Evolutionary conservation across 164 flowering plant genomes (phyloP).

Genomic region (Vitis rupestris): DNA sequence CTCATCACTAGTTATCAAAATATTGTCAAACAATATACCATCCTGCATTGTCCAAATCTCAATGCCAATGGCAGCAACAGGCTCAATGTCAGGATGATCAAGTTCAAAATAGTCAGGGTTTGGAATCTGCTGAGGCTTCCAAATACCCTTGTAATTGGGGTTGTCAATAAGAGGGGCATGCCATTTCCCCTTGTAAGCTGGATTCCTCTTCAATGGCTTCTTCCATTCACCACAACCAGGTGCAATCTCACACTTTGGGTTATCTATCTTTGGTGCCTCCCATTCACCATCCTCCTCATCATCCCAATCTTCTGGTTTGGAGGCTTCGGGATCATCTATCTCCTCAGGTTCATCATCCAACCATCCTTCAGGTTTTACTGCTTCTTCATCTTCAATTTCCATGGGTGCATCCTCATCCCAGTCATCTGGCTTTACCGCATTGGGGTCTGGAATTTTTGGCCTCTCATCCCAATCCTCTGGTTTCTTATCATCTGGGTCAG

Average conservation of each 20-base stretch:
- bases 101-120: slow-evolving; percentile 86
- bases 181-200: slow-evolving; percentile 99
- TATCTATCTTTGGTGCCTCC: slow-evolving; percentile 94
- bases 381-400: slow-evolving; percentile 95
- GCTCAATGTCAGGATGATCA: slow-evolving; percentile 79
- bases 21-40: slow-evolving; percentile 94
- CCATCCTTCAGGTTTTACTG: slow-evolving; percentile 98
- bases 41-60: slow-evolving; percentile 99
- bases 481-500: slow-evolving; percentile 95
- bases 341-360: slow-evolving; percentile 98
- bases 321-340: slow-evolving; percentile 87
- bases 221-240: slow-evolving; percentile 99
- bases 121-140: slow-evolving; percentile 89
- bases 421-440: slow-evolving; percentile 89
- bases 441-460: slow-evolving; percentile 84
- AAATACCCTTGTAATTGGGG: slow-evolving; percentile 91
- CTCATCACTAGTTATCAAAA: slow-evolving; percentile 73
- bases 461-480: slow-evolving; percentile 99
- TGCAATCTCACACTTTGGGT: slow-evolving; percentile 79
- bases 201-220: slow-evolving; percentile 87
- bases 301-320: slow-evolving; percentile 99
- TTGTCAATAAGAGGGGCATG: slow-evolving; percentile 80
- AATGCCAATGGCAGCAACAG: slow-evolving; percentile 90
- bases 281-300: slow-evolving; percentile 99
- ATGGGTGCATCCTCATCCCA: slow-evolving; percentile 99